phyloP scores from a whole-genome alignment of 202 grass and related monocot genomes.

The Carex arenaria region DNA sequence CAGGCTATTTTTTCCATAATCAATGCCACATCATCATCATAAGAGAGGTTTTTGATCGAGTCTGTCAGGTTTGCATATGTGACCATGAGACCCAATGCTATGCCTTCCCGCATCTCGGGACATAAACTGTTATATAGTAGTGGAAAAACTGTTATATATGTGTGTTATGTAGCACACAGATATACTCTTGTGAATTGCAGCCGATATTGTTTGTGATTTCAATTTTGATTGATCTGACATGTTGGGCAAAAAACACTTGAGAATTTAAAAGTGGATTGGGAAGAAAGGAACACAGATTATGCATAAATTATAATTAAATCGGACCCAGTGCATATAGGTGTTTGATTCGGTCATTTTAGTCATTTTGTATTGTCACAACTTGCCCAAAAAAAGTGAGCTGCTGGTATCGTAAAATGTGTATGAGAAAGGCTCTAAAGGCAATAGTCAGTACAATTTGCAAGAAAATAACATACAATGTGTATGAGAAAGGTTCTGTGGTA shows the following conservation, averaged over 20 bases:
- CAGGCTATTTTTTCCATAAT: slow-evolving; percentile 40
- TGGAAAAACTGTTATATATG: background rate
- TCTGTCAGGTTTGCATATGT: slow-evolving; percentile 45
- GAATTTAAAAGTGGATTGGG: background rate
- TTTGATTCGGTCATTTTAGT: background rate
- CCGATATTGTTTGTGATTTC: no score
- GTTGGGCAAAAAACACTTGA: background rate
- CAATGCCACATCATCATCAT: slow-evolving; percentile 16
- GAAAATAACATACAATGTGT: no score
- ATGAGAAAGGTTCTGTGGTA: background rate
- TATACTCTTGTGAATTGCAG: background rate
- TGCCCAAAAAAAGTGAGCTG: background rate
- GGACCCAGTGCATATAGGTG: background rate
- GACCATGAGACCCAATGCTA: slow-evolving; percentile 59
- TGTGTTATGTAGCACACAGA: background rate
- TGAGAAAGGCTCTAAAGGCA: background rate
- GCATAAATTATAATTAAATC: background rate
- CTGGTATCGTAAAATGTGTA: background rate
- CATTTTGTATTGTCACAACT: background rate
- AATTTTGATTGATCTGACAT: background rate
- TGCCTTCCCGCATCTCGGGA: slow-evolving; percentile 45
- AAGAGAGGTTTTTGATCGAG: slow-evolving; percentile 30
- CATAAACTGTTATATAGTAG: background rate
- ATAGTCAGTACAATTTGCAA: background rate
- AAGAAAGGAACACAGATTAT: background rate